Evolutionary conservation across 805 yeast genomes (phyloP).

Genomic region (Sungouiozyma intestinalis): DNA sequence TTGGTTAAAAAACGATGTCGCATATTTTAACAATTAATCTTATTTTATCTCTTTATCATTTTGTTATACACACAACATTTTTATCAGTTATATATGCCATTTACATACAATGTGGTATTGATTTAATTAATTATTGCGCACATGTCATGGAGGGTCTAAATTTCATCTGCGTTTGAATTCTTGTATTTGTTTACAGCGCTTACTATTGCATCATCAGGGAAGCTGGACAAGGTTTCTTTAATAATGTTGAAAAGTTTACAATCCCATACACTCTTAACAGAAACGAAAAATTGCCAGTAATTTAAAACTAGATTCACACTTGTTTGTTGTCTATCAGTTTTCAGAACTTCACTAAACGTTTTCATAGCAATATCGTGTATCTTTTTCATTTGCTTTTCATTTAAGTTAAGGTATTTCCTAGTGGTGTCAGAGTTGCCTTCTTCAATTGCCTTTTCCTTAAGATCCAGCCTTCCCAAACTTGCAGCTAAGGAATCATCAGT

Average conservation of each 20-base stretch:
- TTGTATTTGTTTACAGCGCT: neutral
- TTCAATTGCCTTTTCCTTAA: conserved; percentile 2
- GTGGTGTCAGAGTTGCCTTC: neutral
- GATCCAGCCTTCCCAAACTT: conserved; percentile 2
- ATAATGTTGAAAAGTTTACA: neutral
- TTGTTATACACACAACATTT: too few relatives aligned
- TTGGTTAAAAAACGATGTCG: too few relatives aligned
- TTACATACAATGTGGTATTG: too few relatives aligned
- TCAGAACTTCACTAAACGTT: conserved; percentile 9
- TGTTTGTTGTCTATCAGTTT: conserved; percentile 15
- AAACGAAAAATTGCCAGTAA: conserved; percentile 29
- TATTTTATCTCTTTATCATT: too few relatives aligned
- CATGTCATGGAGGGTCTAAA: neutral
- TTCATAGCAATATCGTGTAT: conserved; percentile 25
- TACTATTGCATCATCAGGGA: neutral
- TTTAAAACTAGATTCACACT: conserved; percentile 33
- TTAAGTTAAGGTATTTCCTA: conserved; percentile 32
- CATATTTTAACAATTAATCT: neutral
- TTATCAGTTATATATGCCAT: too few relatives aligned
- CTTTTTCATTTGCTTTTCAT: conserved; percentile 30
- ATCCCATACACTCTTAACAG: neutral
- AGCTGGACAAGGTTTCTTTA: neutral
- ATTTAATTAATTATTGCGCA: neutral
- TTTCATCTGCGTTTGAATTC: neutral
- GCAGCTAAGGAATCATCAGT: conserved; percentile 1